phyloP scores from a whole-genome alignment of 1,284 basidiomycete genomes.

The Naganishia sp. region DNA sequence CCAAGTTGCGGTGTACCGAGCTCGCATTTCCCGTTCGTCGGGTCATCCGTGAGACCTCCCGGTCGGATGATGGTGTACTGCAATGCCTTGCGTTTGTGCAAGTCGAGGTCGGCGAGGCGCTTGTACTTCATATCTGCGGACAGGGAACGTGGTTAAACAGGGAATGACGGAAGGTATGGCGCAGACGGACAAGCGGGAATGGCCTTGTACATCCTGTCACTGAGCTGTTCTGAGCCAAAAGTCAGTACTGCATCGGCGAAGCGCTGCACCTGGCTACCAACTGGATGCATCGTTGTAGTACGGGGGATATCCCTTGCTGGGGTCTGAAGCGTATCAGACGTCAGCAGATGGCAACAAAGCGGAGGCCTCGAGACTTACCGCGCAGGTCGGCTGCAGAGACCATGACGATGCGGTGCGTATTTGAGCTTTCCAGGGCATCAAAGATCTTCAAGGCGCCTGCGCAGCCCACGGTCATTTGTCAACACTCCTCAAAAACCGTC shows the following conservation, averaged over 20 bases:
- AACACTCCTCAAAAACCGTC: background rate
- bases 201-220: constrained; percentile 56
- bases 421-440: constrained; percentile 65
- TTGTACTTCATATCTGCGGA: constrained; percentile 64
- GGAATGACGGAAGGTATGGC: background rate
- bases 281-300: constrained; percentile 57
- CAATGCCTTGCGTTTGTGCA: constrained; percentile 62
- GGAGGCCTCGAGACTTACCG: constrained; percentile 44
- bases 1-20: constrained; percentile 64
- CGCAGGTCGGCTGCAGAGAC: constrained; percentile 69
- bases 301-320: constrained; percentile 51
- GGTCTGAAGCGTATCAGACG: constrained; percentile 44
- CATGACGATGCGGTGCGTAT: constrained; percentile 59
- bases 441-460: constrained; percentile 70
- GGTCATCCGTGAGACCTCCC: constrained; percentile 61
- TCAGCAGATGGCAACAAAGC: background rate
- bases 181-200: constrained; percentile 46
- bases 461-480: background rate
- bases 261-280: constrained; percentile 50
- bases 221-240: constrained; percentile 45
- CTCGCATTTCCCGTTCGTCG: constrained; percentile 60
- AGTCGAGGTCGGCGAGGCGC: constrained; percentile 69
- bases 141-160: background rate
- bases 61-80: constrained; percentile 72
- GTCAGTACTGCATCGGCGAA: background rate